Evolutionary conservation across 495 filamentous ascomycete species (phyloP), one percentile per base, ranked within the genome.

Genomic region (Cercophora sp.): DNA sequence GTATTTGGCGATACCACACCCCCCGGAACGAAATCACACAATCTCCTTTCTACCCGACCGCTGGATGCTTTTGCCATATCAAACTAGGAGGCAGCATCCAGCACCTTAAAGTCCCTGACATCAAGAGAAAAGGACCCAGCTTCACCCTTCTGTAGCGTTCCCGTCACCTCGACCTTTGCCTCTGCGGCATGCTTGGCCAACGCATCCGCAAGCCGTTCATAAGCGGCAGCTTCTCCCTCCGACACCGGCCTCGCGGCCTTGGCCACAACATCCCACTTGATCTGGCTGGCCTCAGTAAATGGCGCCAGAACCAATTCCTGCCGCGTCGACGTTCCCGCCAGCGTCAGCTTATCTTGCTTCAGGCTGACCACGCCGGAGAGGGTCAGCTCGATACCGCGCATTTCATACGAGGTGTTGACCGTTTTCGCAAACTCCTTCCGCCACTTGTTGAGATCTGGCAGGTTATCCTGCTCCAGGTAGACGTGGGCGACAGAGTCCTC

Each of bases 401-500:
- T 44, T 18, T 52, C 49, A 24, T 52, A 52, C 3, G 39, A 44
- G 4, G 2, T 31, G 11, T 52, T 52, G 18, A 44, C 49, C 13
- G 25, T 32, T 40, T 34, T 15, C 15, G 15, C 16, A 22, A 52
- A 35, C 49, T 52, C 49, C 16, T 23, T 23, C 13, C 39, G n/a
- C 49, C 49, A 52, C 15, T 10, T 15, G 15, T 44, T 40, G 26
- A 52, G 34, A 16, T 44, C 39, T 2, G 49, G 49, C 2, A 52
- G 37, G 15, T 22, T 11, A 26, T 43, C 26, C n/a, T 44, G 8
- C 8, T 34, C 39, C 18, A 20, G 13, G 39, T 52, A 52, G 4
- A 52, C 49, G n/a, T 26, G 39, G 3, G 49, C 49, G 16, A 52
- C 15, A n/a, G 49, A 42, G 20, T 52, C 49, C 11, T 18, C 25